These are phyloP conservation scores for Deinandra increscens DNA, from an alignment of 129 eudicot species.

Conservation along the genomic window DNA sequence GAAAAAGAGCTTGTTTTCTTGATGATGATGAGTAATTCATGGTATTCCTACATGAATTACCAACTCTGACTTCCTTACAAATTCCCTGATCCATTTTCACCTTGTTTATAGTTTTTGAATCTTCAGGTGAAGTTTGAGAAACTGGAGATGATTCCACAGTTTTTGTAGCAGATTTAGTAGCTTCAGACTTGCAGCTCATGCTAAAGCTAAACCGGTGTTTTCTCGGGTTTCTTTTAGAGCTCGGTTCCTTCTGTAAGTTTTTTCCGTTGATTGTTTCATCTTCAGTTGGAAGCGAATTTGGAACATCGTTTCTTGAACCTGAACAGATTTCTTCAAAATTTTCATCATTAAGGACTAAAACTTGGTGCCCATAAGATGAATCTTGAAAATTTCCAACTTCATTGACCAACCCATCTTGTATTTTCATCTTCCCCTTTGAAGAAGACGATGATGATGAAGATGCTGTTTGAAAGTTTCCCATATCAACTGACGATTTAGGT, in stretches of 20 bases:
- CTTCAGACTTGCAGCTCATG: slow-evolving; percentile 25
- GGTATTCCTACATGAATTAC: slow-evolving; percentile 27
- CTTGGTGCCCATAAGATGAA: neutral
- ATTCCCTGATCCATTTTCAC: slow-evolving; percentile 33
- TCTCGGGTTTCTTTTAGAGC: slow-evolving; percentile 15
- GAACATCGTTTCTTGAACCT: slow-evolving; percentile 2
- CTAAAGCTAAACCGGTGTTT: slow-evolving; percentile 39
- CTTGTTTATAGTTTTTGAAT: slow-evolving; percentile 27
- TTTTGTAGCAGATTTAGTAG: slow-evolving; percentile 26
- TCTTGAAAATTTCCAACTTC: slow-evolving; percentile 31
- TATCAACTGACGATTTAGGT: slow-evolving; percentile 17
- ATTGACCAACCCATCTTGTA: slow-evolving; percentile 36
- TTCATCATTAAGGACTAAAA: no score
- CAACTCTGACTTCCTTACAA: slow-evolving; percentile 33
- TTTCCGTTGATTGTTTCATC: neutral
- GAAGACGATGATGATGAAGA: slow-evolving; percentile 25
- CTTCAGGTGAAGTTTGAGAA: no score
- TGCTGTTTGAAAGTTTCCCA: slow-evolving; percentile 21
- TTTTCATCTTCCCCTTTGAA: slow-evolving; percentile 51
- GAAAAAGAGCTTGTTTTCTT: slow-evolving; percentile 61
- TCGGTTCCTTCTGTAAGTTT: slow-evolving; percentile 18
- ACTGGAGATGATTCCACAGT: slow-evolving; percentile 17
- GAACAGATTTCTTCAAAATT: no score
- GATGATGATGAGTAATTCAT: slow-evolving; percentile 17
- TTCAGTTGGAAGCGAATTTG: slow-evolving; percentile 5